A percentile compares a stretch with the other conserved stretches of the same genome.
These are phyloP conservation scores for Pythium vanterpoolii DNA, from an alignment of 352 stramenopile genomes.

Conservation along the genomic window DNA sequence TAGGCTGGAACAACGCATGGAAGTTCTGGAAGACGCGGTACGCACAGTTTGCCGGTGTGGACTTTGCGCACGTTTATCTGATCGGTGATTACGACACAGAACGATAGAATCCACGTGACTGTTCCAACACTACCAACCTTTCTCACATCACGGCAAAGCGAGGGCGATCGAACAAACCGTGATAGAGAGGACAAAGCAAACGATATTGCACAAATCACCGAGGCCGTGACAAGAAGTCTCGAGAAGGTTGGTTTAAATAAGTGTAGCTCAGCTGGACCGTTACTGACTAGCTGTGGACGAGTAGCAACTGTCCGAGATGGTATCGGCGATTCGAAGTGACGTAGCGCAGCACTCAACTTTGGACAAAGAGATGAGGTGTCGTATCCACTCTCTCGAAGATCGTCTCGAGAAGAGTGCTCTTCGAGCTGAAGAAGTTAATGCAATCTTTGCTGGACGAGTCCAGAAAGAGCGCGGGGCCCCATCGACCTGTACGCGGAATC, in stretches of 20 bases:
- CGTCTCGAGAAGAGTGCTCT: slow-evolving; percentile 26
- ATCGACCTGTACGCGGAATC: background rate
- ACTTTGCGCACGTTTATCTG: background rate
- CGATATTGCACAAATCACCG: slow-evolving; percentile 8
- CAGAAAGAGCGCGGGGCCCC: background rate
- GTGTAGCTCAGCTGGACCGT: background rate
- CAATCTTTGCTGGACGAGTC: slow-evolving; percentile 13
- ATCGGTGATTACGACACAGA: background rate
- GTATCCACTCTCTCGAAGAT: slow-evolving; percentile 31
- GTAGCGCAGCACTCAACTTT: background rate
- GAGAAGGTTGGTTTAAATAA: background rate
- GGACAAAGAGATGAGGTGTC: slow-evolving; percentile 24
- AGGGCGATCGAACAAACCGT: background rate
- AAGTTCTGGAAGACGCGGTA: slow-evolving; percentile 10
- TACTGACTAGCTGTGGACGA: background rate
- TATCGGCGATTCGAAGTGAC: slow-evolving; percentile 11
- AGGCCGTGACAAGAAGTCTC: background rate
- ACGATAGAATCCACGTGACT: slow-evolving; percentile 3
- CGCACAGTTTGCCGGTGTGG: background rate
- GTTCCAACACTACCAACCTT: background rate
- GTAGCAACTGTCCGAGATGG: slow-evolving; percentile 12
- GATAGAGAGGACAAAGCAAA: background rate
- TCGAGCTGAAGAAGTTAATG: slow-evolving; percentile 28
- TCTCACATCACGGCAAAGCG: background rate
- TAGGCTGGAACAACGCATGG: slow-evolving; percentile 10